These are phyloP conservation scores for Colletotrichum tamarilloi DNA, from an alignment of 2,329 filamentous ascomycete species.

Conservation along the genomic window DNA sequence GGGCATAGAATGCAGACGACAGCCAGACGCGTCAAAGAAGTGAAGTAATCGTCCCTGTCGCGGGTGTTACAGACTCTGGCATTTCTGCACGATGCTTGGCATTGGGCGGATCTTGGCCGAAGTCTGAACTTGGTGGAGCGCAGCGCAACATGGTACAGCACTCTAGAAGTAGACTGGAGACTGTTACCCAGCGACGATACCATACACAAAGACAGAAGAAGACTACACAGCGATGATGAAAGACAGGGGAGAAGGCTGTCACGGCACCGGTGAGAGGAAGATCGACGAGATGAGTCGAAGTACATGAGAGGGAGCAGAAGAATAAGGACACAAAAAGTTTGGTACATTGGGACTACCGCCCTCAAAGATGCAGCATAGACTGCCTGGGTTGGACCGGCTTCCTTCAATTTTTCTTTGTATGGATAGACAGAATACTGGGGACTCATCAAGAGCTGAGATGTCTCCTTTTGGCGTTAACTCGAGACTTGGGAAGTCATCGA, in stretches of 20 bases:
- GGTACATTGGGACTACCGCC: slow-evolving; percentile 22
- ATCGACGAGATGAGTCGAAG: not conserved
- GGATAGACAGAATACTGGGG: slow-evolving; percentile 45
- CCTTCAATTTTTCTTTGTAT: slow-evolving; percentile 35
- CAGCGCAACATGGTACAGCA: not conserved
- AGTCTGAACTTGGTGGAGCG: slow-evolving; percentile 13
- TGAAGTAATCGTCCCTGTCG: slow-evolving; percentile 2
- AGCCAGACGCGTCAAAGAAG: slow-evolving; percentile 33
- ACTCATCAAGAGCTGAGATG: slow-evolving; percentile 68
- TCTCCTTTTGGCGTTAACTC: slow-evolving; percentile 49
- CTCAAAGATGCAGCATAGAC: slow-evolving; percentile 21
- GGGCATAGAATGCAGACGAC: slow-evolving; percentile 44
- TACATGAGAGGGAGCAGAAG: not conserved
- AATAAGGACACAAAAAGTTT: slow-evolving; percentile 3
- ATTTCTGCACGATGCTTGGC: slow-evolving; percentile 26
- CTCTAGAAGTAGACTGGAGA: slow-evolving; percentile 2
- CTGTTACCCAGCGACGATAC: slow-evolving; percentile 6
- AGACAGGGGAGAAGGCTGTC: not conserved
- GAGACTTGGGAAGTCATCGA: not conserved
- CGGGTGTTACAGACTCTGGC: not conserved
- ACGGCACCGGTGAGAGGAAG: not conserved
- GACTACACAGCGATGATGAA: slow-evolving; percentile 4
- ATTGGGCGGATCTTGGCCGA: slow-evolving; percentile 13
- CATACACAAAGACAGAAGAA: not conserved
- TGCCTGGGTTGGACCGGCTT: slow-evolving; percentile 8